Conservation (phyloP, 192 early-diverging fungal genomes). For the Haplosporangium gracile region DNA sequence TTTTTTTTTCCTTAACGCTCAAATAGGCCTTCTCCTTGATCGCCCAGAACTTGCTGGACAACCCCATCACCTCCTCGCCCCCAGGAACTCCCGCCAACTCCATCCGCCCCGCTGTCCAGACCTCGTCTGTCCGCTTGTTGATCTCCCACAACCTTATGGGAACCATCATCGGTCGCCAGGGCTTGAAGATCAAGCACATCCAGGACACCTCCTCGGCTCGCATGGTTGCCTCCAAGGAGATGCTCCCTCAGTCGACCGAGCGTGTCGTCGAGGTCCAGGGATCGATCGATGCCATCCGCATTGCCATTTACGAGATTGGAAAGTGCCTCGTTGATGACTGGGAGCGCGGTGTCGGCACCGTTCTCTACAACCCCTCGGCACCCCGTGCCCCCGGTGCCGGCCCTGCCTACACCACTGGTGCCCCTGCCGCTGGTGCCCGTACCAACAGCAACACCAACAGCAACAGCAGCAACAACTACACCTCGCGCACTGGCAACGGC, state of each 20-base stretch:
- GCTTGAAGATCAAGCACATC: slow-evolving; percentile 95
- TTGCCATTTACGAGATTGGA: slow-evolving; percentile 89
- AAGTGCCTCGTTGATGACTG: slow-evolving; percentile 88
- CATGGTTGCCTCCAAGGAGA: slow-evolving; percentile 90
- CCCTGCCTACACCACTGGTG: slow-evolving; percentile 29
- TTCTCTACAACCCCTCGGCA: slow-evolving; percentile 85
- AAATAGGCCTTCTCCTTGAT: slow-evolving; percentile 87
- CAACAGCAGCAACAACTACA: slow-evolving; percentile 43
- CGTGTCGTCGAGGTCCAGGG: slow-evolving; percentile 92
- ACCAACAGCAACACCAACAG: slow-evolving; percentile 33
- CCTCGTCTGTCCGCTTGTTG: slow-evolving; percentile 83
- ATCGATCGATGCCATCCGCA: slow-evolving; percentile 84
- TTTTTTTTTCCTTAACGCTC: neutral
- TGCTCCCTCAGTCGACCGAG: slow-evolving; percentile 94
- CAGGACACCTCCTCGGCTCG: slow-evolving; percentile 90
- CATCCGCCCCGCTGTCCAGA: slow-evolving; percentile 59
- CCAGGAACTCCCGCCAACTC: slow-evolving; percentile 64
- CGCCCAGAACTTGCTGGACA: slow-evolving; percentile 82
- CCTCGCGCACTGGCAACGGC: slow-evolving; percentile 71
- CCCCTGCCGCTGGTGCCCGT: slow-evolving; percentile 25
- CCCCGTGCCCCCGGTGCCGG: slow-evolving; percentile 57
- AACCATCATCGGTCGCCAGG: slow-evolving; percentile 94
- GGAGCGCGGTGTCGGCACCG: slow-evolving; percentile 86
- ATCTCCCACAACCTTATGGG: slow-evolving; percentile 94
- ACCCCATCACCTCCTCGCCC: slow-evolving; percentile 74